These are phyloP conservation scores for Anacardium occidentale DNA, from an alignment of 345 rosid species.

Conservation along the genomic window DNA sequence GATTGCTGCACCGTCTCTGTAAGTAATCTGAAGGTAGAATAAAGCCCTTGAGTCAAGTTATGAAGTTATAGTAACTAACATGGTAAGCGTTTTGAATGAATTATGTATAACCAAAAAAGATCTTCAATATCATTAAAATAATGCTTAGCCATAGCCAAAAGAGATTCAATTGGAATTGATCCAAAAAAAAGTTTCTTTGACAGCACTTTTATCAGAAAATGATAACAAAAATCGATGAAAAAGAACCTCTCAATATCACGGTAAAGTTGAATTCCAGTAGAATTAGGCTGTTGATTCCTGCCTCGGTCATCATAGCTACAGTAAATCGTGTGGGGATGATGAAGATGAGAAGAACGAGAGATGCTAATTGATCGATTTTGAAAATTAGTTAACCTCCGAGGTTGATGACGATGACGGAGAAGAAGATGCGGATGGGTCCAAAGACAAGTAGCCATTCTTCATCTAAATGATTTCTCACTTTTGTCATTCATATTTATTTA, in stretches of 20 bases:
- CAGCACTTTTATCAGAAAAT: background rate
- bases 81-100: background rate
- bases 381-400: conserved; percentile 7
- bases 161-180: background rate
- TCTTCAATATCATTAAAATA: background rate
- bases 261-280: conserved; percentile 68
- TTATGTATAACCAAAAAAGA: background rate
- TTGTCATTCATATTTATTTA: background rate
- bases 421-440: conserved; percentile 1
- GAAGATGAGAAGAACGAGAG: background rate
- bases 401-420: background rate
- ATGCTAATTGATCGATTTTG: background rate
- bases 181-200: no score
- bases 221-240: background rate
- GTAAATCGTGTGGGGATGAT: conserved; percentile 23
- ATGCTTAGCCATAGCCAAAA: background rate
- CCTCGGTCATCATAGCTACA: conserved; percentile 39
- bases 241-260: conserved; percentile 73
- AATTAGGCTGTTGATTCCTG: conserved; percentile 38
- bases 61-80: background rate
- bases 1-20: conserved; percentile 83
- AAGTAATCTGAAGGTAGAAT: conserved; percentile 50
- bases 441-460: conserved; percentile 10
- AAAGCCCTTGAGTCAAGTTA: background rate
- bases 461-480: background rate